A percentile compares a stretch with the other conserved stretches of the same genome.
These are phyloP conservation scores for Ogataea henricii DNA, from an alignment of 805 yeast species.

Conservation along the genomic window DNA sequence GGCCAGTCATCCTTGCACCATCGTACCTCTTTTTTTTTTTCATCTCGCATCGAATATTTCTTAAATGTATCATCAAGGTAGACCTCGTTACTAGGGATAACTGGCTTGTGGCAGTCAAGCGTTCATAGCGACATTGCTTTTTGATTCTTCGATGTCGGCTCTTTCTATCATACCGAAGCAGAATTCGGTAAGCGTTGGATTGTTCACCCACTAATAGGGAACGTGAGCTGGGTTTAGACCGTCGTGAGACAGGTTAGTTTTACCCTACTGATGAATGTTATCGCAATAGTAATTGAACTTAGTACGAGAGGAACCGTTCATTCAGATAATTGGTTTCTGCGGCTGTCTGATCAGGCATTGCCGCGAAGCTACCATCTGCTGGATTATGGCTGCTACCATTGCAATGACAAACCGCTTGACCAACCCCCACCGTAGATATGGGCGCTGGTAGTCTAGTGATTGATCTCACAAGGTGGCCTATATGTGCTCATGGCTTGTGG, in stretches of 20 bases:
- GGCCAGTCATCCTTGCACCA: no score
- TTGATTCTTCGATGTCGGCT: constrained; percentile 52
- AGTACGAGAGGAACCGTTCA: background rate
- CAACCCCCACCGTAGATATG: no score
- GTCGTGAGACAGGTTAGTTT: constrained; percentile 16
- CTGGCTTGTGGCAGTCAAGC: constrained; percentile 52
- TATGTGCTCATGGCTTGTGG: no score
- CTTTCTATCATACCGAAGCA: constrained; percentile 53
- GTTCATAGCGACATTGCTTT: constrained; percentile 47
- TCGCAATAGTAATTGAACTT: constrained; percentile 16
- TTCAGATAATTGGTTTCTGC: constrained; percentile 14
- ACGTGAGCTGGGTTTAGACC: constrained; percentile 35
- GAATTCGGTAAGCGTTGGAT: constrained; percentile 34
- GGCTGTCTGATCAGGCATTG: constrained; percentile 18
- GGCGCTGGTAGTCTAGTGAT: no score
- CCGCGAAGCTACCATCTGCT: constrained; percentile 39
- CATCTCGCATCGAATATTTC: no score
- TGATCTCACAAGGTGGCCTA: no score
- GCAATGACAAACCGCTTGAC: no score
- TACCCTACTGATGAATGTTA: constrained; percentile 16
- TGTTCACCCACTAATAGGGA: constrained; percentile 36
- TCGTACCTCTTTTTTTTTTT: no score
- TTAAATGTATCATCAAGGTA: no score
- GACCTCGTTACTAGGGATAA: no score
- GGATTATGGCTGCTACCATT: constrained; percentile 50